Percentiles rank a stretch among this genome's conserved stretches.
Conservation (phyloP, 2,329 filamentous ascomycete genomes). For the Pleurostoma richardsiae region DNA sequence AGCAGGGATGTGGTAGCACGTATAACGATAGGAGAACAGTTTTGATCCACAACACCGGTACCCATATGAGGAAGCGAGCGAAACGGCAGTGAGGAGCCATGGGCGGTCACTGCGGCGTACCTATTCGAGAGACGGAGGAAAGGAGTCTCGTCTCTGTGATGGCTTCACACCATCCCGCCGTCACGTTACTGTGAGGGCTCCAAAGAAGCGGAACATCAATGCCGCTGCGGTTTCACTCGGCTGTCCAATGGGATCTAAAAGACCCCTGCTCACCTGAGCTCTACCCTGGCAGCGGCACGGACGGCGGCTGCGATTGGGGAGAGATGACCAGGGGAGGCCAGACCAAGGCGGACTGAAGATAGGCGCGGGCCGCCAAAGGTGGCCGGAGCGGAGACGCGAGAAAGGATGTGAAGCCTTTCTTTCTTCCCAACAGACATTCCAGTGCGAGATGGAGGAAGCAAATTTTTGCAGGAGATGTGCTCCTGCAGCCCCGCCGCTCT, state of each 20-base stretch:
- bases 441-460: no score
- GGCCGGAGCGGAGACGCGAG: no score
- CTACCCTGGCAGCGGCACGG: slow-evolving; percentile 18
- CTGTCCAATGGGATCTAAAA: slow-evolving; percentile 24
- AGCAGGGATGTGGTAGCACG: no score
- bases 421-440: no score
- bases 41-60: no score
- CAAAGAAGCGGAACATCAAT: slow-evolving; percentile 13
- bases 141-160: slow-evolving; percentile 6
- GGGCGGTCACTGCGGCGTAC: no score
- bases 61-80: no score
- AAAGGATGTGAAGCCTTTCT: no score
- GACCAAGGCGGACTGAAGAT: not conserved
- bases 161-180: slow-evolving; percentile 18
- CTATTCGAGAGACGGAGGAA: slow-evolving; percentile 1
- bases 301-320: slow-evolving; percentile 28
- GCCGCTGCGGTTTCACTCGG: slow-evolving; percentile 16
- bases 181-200: slow-evolving; percentile 26
- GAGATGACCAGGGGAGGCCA: not conserved
- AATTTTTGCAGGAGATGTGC: no score
- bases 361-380: no score
- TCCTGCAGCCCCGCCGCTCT: not conserved
- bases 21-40: no score
- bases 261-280: slow-evolving; percentile 22
- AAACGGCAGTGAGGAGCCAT: no score